A percentile compares a stretch with the other conserved stretches of the same genome.
Evolutionary conservation across 2,329 filamentous ascomycete genomes (phyloP).

Genomic region (Colletotrichum sidae): DNA sequence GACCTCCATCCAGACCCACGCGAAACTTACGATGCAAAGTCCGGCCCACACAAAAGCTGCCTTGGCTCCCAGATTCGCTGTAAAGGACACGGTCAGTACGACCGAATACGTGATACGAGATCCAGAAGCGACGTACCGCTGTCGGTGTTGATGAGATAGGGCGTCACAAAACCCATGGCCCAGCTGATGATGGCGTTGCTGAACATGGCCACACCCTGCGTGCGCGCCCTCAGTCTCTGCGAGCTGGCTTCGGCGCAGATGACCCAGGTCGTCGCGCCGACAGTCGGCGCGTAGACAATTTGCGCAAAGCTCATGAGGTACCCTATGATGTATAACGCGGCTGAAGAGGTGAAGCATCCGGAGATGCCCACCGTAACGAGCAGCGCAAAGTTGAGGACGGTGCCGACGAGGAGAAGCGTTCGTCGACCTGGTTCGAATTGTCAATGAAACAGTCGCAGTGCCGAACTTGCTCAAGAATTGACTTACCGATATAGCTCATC

Average conservation of each 20-base stretch:
- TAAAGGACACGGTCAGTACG: background rate
- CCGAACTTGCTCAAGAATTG: no score
- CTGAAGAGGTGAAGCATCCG: background rate
- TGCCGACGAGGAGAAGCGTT: background rate
- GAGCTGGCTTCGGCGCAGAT: conserved; percentile 36
- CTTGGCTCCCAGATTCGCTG: conserved; percentile 2
- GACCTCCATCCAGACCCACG: background rate
- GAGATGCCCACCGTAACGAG: background rate
- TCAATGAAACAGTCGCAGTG: no score
- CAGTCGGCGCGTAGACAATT: conserved; percentile 47
- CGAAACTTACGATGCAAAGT: background rate
- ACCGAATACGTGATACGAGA: background rate
- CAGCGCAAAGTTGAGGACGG: background rate
- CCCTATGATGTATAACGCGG: background rate
- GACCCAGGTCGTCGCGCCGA: conserved; percentile 48
- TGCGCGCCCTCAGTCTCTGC: conserved; percentile 33
- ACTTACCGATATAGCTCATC: background rate
- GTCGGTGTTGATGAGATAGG: conserved; percentile 39
- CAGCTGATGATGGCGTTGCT: conserved; percentile 34
- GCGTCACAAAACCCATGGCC: conserved; percentile 36
- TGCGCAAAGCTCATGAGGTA: conserved; percentile 9
- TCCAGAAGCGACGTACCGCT: background rate
- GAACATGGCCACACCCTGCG: conserved; percentile 36
- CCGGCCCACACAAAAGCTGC: background rate
- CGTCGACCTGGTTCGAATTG: background rate